Percentiles rank a stretch among this genome's conserved stretches.
Conservation (phyloP, 306 rosid species). For the Ormosia emarginata region DNA sequence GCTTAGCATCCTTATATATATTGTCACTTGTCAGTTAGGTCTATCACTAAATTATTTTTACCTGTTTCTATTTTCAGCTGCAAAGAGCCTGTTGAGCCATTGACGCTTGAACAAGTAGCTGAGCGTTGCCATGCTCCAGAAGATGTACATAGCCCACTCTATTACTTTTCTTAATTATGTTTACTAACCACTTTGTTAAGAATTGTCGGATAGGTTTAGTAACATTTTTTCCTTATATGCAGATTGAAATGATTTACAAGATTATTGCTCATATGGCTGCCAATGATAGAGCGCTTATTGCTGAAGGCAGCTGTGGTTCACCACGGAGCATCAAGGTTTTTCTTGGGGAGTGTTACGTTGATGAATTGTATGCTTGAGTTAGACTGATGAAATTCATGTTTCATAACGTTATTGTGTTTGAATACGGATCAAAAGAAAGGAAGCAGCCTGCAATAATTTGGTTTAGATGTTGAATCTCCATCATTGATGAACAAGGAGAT, state of each 20-base stretch:
- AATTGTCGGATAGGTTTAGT: background rate
- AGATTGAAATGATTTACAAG: constrained; percentile 92
- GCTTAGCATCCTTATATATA: background rate
- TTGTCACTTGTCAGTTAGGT: background rate
- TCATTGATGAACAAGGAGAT: constrained; percentile 11
- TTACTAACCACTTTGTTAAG: background rate
- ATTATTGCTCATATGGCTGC: constrained; percentile 86
- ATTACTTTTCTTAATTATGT: background rate
- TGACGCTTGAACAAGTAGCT: constrained; percentile 36
- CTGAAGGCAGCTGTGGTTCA: constrained; percentile 89
- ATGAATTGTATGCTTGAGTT: constrained; percentile 54
- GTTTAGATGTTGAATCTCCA: constrained; percentile 16
- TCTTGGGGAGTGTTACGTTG: constrained; percentile 71
- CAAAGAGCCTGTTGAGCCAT: constrained; percentile 42
- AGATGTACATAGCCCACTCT: constrained; percentile 42
- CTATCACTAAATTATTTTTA: background rate
- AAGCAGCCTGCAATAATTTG: constrained; percentile 30
- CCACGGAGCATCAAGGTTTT: constrained; percentile 85
- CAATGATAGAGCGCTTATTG: constrained; percentile 88
- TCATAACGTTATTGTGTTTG: background rate
- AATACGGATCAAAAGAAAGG: constrained; percentile 1
- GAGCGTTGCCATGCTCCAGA: constrained; percentile 66
- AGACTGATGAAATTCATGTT: background rate
- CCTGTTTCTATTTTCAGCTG: constrained; percentile 40
- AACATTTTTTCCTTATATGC: constrained; percentile 7